Conservation (phyloP, 768 basidiomycete genomes). For the Mycena sanguinolenta region DNA sequence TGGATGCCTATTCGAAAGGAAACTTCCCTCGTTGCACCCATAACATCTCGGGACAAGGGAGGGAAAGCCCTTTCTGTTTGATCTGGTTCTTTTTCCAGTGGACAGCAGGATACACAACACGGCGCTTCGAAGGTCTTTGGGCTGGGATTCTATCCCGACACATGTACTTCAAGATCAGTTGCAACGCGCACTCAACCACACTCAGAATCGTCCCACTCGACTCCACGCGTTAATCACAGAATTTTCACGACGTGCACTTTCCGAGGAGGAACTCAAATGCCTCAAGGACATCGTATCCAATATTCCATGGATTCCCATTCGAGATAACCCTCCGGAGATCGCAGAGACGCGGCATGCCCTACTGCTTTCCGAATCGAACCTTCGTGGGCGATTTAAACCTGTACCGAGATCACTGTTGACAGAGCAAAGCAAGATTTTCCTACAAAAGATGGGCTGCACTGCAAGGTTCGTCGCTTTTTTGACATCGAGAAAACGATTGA, state of each 20-base stretch:
- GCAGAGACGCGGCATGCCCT: constrained; percentile 22
- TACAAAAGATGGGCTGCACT: constrained; percentile 31
- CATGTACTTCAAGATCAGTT: constrained; percentile 23
- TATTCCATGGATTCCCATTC: constrained; percentile 29
- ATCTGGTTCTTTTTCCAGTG: constrained; percentile 26
- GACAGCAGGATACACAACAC: constrained; percentile 5
- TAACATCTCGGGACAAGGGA: constrained; percentile 16
- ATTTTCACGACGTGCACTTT: constrained; percentile 20
- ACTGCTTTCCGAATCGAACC: constrained; percentile 14
- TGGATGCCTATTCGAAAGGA: constrained; percentile 30
- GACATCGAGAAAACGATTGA: not conserved
- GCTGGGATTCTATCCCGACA: constrained; percentile 25
- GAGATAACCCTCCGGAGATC: not conserved
- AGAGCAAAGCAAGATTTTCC: constrained; percentile 12
- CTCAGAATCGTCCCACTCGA: not conserved
- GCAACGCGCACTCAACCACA: constrained; percentile 10
- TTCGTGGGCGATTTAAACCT: constrained; percentile 25
- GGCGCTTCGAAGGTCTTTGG: constrained; percentile 21
- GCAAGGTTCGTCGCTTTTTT: constrained; percentile 10
- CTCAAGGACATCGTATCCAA: constrained; percentile 15
- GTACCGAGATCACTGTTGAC: constrained; percentile 10
- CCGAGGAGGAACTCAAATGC: constrained; percentile 11
- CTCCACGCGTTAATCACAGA: constrained; percentile 28
- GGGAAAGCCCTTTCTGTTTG: constrained; percentile 20
- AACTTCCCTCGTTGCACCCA: constrained; percentile 4